Base-by-base conservation (phyloP, 352 stramenopile genomes). In the Globisporangium camurandrum region DNA sequence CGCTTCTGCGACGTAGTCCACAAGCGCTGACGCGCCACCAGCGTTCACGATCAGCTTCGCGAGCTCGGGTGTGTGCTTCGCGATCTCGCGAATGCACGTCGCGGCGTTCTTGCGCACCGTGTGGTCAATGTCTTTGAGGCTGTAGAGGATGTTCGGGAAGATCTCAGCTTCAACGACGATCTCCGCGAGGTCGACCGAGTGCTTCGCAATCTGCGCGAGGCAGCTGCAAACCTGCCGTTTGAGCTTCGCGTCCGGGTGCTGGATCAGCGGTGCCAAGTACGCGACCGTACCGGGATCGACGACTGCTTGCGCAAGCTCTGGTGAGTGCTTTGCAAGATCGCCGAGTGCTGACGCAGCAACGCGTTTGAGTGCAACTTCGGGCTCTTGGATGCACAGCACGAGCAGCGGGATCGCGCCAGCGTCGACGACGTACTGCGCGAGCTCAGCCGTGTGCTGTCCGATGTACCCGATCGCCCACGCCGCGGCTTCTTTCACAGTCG, bases 391-490 rank as follows among this genome's bases (percentile, higher is more conserved):
- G 61, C 93, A 98, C 7, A 98, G 77, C 45, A 98, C 92, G 6
- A 98, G 83, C 26, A 98, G 68, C 11, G 91, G 88, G 14, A 98
- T 77, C 1, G 93, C 89, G 12, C 93, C 93, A 11, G 90, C 88
- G 56, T 98, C 93, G 16, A 98, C 91, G 20, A 98, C 87, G 37
- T 90, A 74, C 67, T 97, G 92, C 8, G 93, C 91, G 3, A 98
- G 83, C 54, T 97, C 91, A 4, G 84, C 76, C 0, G 85, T 97
- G 71, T 98, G 93, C 55, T 97, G 86, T 1, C 90, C 93, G 38
- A 98, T 98, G 72, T 97, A 98, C 0, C 93, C 93, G 46, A 98
- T 96, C 0, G 93, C 93, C 93, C 92, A 98, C 8, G 89, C 93
- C 0, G 93, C 93, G 5, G 92, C 84, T 52, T 98, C 93, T 64